Evolutionary conservation across 1,284 basidiomycete genomes (phyloP), one percentile per base, ranked within the genome.

Genomic region (Malassezia caprae): DNA sequence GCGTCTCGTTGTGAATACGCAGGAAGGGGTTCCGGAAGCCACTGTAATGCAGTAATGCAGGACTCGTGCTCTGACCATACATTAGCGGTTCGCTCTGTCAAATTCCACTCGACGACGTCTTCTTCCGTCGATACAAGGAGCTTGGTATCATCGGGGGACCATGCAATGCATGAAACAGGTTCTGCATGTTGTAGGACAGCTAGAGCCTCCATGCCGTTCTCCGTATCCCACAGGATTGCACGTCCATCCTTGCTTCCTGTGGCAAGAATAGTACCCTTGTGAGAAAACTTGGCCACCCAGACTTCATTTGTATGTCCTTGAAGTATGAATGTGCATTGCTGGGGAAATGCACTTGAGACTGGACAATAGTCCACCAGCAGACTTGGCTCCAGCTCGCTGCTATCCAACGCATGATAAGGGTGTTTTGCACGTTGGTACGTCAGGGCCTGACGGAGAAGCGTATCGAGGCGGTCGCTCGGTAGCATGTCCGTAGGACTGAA

Each of bases 201-300:
- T 13, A 24, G 10, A 23, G 40, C 17, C 12, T 26, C 8, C n/a
- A 41, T 34, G 12, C 19, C 3, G 11, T 32, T 21, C 1, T 30
- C 47, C 0, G 66, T 57, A 7, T 54, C 59, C 91, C 91, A 98
- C 50, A 96, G 85, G 60, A 94, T 87, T 8, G 87, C 89, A 2
- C 81, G 80, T 76, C 82, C 83, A 75, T 96, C 91, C 70, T 82
- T 87, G 56, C 91, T 87, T 31, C 85, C 87, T 60, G 85, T 90
- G 13, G 91, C 94, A 32, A 98, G 79, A 66, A 82, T 84, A 44
- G 77, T 77, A 4, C 94, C 93, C 71, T 86, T 84, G 66, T 90
- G 87, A 74, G 90, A 94, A 88, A 91, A 98, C 71, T 85, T 85
- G 58, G 96, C 77, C 67, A 87, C 84, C 91, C 93, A 98, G 12